Base-by-base conservation (phyloP, 192 early-diverging fungal species). In the Diversispora eburnea region DNA sequence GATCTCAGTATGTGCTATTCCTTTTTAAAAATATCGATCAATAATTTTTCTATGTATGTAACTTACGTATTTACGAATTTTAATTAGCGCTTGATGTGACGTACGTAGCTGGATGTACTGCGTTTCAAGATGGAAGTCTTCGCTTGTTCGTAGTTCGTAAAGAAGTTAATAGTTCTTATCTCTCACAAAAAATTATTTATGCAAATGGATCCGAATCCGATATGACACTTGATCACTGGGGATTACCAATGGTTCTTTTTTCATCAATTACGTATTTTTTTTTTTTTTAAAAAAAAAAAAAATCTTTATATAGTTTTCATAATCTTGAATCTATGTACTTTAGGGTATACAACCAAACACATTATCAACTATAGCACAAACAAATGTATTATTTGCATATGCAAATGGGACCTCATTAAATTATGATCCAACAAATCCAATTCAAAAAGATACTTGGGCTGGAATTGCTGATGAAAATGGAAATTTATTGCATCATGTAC, bases 371-470 rank as follows among this genome's bases (percentile, higher is more conserved):
- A 61, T 61, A 5, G 10, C 25, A 15, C 5, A 41, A 15, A 61
- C 9, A 3, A 61, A 61, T 10, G 39, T 61, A 61, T 33, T 61
- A 61, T 61, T 61, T 33, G 59, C 59, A 3, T 61, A 61, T 33
- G 39, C 15, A 6, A 61, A 61, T 41, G 59, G 59, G 39, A 61
- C 59, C 4, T 6, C 25, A 3, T 9, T 8, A 61, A 42, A 33
- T 4, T 5, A 10, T 39, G 59, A 61, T 61, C 9, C 25, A 13
- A 42, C 13, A 4, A 61, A 61, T 61, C 59, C 59, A 2, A 42
- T 61, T 15, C 59, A 61, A 33, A 42, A 61, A 61, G 59, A 61
- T 61, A 61, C 59, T 15, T 61, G 59, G 59, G 59, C 59, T 33
- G 59, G 59, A 15, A 61, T 61, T 15, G 59, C 59, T 9, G 59